Percentiles rank a stretch among this genome's conserved stretches.
Conservation (phyloP, 768 basidiomycete genomes). For the Leccinum imitatum region DNA sequence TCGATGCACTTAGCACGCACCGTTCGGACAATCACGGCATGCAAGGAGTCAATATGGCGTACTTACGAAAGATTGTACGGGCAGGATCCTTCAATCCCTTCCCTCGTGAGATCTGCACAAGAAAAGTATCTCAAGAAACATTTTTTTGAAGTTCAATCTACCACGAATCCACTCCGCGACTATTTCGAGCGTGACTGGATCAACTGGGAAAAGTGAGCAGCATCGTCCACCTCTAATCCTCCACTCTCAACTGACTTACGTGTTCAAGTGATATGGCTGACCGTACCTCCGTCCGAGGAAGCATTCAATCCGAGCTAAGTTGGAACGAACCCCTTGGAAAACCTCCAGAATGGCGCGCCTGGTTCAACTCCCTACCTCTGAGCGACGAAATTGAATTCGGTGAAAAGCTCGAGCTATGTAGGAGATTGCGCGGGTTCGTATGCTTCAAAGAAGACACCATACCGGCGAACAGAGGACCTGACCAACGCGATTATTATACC, state of each 20-base stretch:
- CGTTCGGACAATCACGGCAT: conserved; percentile 55
- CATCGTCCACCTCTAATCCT: not conserved
- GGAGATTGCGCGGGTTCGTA: conserved; percentile 52
- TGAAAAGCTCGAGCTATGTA: conserved; percentile 35
- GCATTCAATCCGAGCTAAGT: conserved; percentile 43
- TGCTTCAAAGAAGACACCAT: conserved; percentile 40
- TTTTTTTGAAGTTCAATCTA: conserved; percentile 21
- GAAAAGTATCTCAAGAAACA: conserved; percentile 27
- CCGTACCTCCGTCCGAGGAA: conserved; percentile 59
- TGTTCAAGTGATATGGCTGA: conserved; percentile 69
- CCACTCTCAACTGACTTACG: conserved; percentile 9
- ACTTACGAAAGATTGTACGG: conserved; percentile 54
- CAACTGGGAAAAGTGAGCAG: conserved; percentile 66
- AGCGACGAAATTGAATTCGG: conserved; percentile 16
- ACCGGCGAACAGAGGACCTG: conserved; percentile 6
- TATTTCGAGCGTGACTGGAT: conserved; percentile 67
- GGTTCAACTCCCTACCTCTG: conserved; percentile 40
- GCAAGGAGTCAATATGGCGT: conserved; percentile 68
- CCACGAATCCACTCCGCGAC: conserved; percentile 42
- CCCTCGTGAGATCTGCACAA: conserved; percentile 37
- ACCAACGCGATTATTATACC: conserved; percentile 15
- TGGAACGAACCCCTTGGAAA: conserved; percentile 55
- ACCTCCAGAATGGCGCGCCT: conserved; percentile 50
- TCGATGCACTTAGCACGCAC: conserved; percentile 65
- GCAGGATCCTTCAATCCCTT: conserved; percentile 40